A percentile compares a stretch with the other conserved stretches of the same genome.
These are phyloP conservation scores for Plasmopara muralis DNA, from an alignment of 352 stramenopile genomes.

Conservation along the genomic window DNA sequence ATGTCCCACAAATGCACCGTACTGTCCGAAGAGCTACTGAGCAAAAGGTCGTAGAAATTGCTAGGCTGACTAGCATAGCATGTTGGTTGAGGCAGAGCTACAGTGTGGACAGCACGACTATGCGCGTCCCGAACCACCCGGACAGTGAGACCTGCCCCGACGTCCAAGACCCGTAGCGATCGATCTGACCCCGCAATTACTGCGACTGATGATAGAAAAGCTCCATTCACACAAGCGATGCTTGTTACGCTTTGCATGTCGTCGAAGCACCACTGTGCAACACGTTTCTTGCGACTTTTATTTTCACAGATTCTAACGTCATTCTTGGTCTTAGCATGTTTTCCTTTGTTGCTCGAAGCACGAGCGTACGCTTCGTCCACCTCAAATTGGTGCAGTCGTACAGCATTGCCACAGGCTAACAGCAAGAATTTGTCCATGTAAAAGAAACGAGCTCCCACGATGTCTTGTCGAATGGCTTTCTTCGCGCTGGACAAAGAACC, in stretches of 20 bases:
- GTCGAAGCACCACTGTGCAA: conserved; percentile 39
- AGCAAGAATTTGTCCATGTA: conserved; percentile 87
- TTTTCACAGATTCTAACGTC: too few relatives aligned
- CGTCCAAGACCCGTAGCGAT: conserved; percentile 70
- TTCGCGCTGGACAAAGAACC: conserved; percentile 35
- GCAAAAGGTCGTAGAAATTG: conserved; percentile 82
- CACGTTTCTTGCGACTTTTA: too few relatives aligned
- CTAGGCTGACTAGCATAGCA: conserved; percentile 59
- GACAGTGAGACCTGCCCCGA: conserved; percentile 39
- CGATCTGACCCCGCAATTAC: conserved; percentile 69
- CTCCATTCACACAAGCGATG: conserved; percentile 70
- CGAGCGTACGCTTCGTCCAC: conserved; percentile 52
- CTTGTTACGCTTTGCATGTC: conserved; percentile 66
- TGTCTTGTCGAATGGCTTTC: conserved; percentile 42
- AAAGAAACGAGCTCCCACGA: conserved; percentile 72
- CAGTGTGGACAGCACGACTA: conserved; percentile 49
- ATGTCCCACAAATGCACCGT: conserved; percentile 83
- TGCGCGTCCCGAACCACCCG: conserved; percentile 65
- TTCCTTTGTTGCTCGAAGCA: conserved; percentile 22
- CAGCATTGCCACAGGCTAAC: conserved; percentile 50
- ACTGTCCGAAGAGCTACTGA: conserved; percentile 64
- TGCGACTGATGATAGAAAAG: conserved; percentile 72
- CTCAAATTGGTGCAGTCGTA: conserved; percentile 71
- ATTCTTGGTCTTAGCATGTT: not conserved
- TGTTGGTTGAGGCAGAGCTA: conserved; percentile 58